Percentiles rank a stretch among this genome's conserved stretches.
These are phyloP conservation scores for Circinella minor DNA, from an alignment of 371 early-diverging fungal species.

Conservation along the genomic window DNA sequence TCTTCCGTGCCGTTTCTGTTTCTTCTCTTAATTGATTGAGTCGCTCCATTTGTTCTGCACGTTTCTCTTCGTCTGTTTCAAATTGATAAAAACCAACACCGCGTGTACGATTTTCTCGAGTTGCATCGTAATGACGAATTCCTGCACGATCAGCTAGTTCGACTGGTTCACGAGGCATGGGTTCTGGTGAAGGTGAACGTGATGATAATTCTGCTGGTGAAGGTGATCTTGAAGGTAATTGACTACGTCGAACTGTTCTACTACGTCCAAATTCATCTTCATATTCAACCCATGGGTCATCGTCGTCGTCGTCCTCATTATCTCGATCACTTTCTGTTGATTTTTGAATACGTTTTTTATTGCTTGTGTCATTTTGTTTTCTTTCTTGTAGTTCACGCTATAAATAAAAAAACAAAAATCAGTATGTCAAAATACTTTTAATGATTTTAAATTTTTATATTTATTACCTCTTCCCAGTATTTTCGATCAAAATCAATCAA, in stretches of 20 bases:
- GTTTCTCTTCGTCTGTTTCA: conserved; percentile 70
- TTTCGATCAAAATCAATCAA: conserved; percentile 58
- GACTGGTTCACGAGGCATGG: conserved; percentile 14
- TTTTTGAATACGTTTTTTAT: conserved; percentile 12
- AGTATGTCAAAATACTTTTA: neutral
- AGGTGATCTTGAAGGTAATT: conserved; percentile 45
- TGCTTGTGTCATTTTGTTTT: conserved; percentile 20
- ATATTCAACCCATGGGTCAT: conserved; percentile 83
- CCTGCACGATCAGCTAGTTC: conserved; percentile 32
- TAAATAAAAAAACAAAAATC: neutral
- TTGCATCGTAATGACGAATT: conserved; percentile 59
- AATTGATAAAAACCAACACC: conserved; percentile 81
- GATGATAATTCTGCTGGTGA: conserved; percentile 21
- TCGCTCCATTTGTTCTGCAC: conserved; percentile 67
- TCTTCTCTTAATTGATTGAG: conserved; percentile 65
- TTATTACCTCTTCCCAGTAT: conserved; percentile 40
- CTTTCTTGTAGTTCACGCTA: conserved; percentile 6
- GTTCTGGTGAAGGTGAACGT: conserved; percentile 10
- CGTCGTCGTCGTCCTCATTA: conserved; percentile 32
- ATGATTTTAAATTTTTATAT: conserved; percentile 31
- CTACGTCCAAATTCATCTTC: conserved; percentile 84
- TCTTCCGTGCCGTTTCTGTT: conserved; percentile 48
- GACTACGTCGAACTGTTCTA: conserved; percentile 69
- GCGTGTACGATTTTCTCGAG: conserved; percentile 67
- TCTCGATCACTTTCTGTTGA: conserved; percentile 15